Base-by-base conservation (phyloP, 768 basidiomycete genomes). In the Gymnopilus junonius region DNA sequence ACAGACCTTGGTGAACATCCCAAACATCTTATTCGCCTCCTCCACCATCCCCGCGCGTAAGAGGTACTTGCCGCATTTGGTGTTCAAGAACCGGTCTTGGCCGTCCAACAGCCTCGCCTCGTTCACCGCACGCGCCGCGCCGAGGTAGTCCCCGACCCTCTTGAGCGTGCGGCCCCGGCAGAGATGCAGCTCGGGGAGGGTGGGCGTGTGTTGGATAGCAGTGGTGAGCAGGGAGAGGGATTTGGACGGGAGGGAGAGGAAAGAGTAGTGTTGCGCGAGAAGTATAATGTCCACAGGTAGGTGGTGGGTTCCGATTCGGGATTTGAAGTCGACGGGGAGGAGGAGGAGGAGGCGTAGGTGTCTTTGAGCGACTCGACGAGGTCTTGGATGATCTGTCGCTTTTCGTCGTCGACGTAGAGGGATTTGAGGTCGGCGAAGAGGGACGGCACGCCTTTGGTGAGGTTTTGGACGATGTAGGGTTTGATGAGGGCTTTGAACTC, bases 221-320 rank as follows among this genome's bases (percentile, higher is more conserved):
- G 71, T 64, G 17, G 87, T 80, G 15, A 99, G 79, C 5, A 91
- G 77, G 15, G 81, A 76, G 8, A 97, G 76, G 0, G 95, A 86
- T 27, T 81, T 77, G 53, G 70, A 67, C 25, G 80, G 79, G 40
- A 82, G 80, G 0, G 82, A 80, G 1, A 93, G 78, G 71, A 83
- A 85, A 0, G 93, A 91, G 70, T 93, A 83, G 72, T 96, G 95
- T 69, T 97, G 94, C 0, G 95, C 90, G 54, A 99, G 89, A 92
- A 97, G 79, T 97, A 99, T 39, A 98, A 85, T 10, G 92, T 89
- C 97, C 97, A 99, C 11, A 99, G 84, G 69, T 97, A 92, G 15
- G 87, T 88, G 4, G 94, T 88, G 1, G 97, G 95, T 45, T 90
- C 88, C 27, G 79, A 65, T 21, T 73, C 65, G 14, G 69, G 53